A percentile compares a stretch with the other conserved stretches of the same genome.
Evolutionary conservation across 2,329 filamentous ascomycete genomes (phyloP).

Genomic region (Tolypocladium endophyticum): DNA sequence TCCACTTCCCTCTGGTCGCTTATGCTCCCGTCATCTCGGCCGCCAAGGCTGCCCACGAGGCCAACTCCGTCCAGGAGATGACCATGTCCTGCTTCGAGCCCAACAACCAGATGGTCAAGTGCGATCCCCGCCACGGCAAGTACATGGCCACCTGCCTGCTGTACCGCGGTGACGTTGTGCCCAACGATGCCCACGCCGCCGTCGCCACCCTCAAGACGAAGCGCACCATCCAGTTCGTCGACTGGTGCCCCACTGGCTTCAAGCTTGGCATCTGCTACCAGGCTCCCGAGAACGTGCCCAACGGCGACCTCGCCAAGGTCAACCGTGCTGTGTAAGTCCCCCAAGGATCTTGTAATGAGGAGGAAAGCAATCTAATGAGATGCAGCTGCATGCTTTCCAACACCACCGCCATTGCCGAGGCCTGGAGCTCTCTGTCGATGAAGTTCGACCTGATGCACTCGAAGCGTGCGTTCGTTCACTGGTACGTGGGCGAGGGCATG

Average conservation of each 20-base stretch:
- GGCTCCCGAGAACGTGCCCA: conserved; percentile 88
- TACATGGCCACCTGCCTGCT: conserved; percentile 99
- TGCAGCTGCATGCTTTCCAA: conserved; percentile 92
- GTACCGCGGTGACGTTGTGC: conserved; percentile 96
- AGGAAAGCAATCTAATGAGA: conserved; percentile 11
- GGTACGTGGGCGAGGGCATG: conserved; percentile 99
- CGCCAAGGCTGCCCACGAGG: conserved; percentile 92
- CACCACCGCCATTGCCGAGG: conserved; percentile 97
- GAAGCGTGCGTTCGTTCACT: conserved; percentile 99
- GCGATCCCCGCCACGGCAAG: conserved; percentile 95
- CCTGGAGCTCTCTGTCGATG: conserved; percentile 89
- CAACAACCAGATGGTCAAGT: conserved; percentile 99
- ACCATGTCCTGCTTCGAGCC: conserved; percentile 99
- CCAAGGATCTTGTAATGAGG: no score
- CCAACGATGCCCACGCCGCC: conserved; percentile 86
- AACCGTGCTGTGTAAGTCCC: conserved; percentile 83
- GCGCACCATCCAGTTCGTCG: conserved; percentile 97
- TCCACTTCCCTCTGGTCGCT: conserved; percentile 97
- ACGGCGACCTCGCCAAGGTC: conserved; percentile 95
- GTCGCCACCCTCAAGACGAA: conserved; percentile 98
- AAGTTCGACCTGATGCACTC: conserved; percentile 99
- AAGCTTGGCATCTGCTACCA: conserved; percentile 99
- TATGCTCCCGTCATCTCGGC: conserved; percentile 92
- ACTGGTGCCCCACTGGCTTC: conserved; percentile 99
- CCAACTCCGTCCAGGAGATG: conserved; percentile 97